Percentiles rank a stretch among this genome's conserved stretches.
Evolutionary conservation across 257 asterid species (phyloP).

Genomic region (Linderniella brevidens): DNA sequence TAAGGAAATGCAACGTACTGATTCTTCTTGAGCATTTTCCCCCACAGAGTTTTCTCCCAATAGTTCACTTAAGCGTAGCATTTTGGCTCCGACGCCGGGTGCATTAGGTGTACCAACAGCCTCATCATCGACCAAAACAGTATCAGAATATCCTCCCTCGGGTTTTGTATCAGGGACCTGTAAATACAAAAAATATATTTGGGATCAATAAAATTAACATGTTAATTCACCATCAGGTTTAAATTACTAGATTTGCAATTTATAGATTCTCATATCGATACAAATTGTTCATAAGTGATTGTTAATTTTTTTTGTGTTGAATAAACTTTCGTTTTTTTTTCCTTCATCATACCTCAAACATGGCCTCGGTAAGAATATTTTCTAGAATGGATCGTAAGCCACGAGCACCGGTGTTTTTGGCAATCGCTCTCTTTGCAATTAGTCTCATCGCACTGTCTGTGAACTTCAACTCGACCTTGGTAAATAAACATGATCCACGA

Average conservation of each 20-base stretch:
- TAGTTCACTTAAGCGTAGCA: constrained; percentile 20
- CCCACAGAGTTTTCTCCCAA: constrained; percentile 11
- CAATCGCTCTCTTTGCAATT: constrained; percentile 69
- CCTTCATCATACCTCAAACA: constrained; percentile 60
- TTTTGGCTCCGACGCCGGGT: constrained; percentile 74
- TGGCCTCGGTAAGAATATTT: constrained; percentile 70
- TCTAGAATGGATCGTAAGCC: constrained; percentile 88
- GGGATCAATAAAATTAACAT: background rate
- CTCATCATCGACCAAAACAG: constrained; percentile 82
- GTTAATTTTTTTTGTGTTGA: no score
- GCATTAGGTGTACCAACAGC: constrained; percentile 56
- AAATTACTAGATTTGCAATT: no score
- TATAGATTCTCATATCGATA: no score
- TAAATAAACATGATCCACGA: no score
- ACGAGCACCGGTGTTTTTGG: constrained; percentile 80
- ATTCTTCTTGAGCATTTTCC: constrained; percentile 19
- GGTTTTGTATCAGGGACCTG: constrained; percentile 73
- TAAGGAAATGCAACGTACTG: constrained; percentile 11
- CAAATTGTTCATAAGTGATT: no score
- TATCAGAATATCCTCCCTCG: constrained; percentile 24
- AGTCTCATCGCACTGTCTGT: constrained; percentile 47
- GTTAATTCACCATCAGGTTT: no score
- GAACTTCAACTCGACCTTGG: constrained; percentile 52
- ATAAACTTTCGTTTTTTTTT: no score
- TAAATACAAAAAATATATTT: constrained; percentile 1